Evolutionary conservation across 2,329 filamentous ascomycete genomes (phyloP).

Genomic region (Zymoseptoria brevis): DNA sequence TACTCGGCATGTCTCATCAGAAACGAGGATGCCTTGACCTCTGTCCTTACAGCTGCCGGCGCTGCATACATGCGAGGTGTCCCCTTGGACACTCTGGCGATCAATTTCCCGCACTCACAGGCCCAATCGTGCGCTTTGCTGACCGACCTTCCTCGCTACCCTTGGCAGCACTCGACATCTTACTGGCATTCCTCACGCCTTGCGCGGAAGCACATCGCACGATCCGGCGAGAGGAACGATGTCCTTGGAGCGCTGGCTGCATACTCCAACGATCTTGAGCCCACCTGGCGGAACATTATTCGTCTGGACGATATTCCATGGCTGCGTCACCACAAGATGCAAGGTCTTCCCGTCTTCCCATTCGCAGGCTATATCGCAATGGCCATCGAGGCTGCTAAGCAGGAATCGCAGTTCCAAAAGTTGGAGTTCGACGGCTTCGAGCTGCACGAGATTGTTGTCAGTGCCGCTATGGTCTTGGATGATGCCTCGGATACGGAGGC

Average conservation of each 20-base stretch:
- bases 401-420: neutral
- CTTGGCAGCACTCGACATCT: constrained; percentile 1
- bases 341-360: constrained; percentile 25
- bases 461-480: neutral
- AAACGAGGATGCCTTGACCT: neutral
- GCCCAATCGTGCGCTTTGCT: neutral
- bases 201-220: neutral
- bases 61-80: neutral
- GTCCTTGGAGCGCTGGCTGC: constrained; percentile 2
- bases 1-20: neutral
- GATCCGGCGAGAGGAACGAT: neutral
- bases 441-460: neutral
- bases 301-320: constrained; percentile 20
- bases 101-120: neutral
- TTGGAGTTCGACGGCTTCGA: neutral
- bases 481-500: neutral
- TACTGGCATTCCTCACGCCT: neutral
- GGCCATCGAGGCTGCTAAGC: constrained; percentile 10
- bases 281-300: constrained; percentile 3
- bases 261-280: neutral
- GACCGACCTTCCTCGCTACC: constrained; percentile 1
- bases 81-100: neutral
- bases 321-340: constrained; percentile 28
- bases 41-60: neutral
- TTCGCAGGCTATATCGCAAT: constrained; percentile 15